Conservation (phyloP, 2,329 filamentous ascomycete genomes). For the Xylaria sp. region DNA sequence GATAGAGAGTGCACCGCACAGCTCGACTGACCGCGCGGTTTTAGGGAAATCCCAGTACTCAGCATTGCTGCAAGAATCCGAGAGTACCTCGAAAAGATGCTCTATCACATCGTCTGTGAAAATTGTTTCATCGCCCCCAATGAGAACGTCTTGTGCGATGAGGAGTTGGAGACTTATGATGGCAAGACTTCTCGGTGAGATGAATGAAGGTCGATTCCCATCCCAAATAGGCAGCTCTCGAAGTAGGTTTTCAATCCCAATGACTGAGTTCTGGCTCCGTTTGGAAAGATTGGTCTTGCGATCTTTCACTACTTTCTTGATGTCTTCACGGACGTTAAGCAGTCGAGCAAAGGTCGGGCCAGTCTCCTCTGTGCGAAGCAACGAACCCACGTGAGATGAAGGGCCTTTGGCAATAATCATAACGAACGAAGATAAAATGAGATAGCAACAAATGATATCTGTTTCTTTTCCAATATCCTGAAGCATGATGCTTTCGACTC, state of each 20-base stretch:
- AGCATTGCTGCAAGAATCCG: slow-evolving; percentile 49
- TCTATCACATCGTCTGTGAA: slow-evolving; percentile 62
- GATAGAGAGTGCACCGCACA: slow-evolving; percentile 60
- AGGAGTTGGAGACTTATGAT: slow-evolving; percentile 72
- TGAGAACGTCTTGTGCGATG: slow-evolving; percentile 61
- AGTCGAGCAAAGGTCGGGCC: slow-evolving; percentile 66
- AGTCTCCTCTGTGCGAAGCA: slow-evolving; percentile 66
- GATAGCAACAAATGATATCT: slow-evolving; percentile 71
- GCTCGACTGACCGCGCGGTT: slow-evolving; percentile 50
- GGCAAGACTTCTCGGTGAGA: slow-evolving; percentile 73
- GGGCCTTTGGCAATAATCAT: slow-evolving; percentile 71
- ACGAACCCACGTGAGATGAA: slow-evolving; percentile 68
- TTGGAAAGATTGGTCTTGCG: slow-evolving; percentile 76
- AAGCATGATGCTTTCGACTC: slow-evolving; percentile 76
- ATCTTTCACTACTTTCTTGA: slow-evolving; percentile 71
- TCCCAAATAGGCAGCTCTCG: slow-evolving; percentile 70
- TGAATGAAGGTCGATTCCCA: slow-evolving; percentile 56
- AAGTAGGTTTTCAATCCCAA: slow-evolving; percentile 65
- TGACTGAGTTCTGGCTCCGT: slow-evolving; percentile 67
- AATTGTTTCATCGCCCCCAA: slow-evolving; percentile 61
- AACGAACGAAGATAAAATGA: slow-evolving; percentile 71
- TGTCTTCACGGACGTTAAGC: slow-evolving; percentile 64
- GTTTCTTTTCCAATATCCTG: slow-evolving; percentile 68
- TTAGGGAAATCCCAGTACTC: slow-evolving; percentile 54
- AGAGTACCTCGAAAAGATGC: slow-evolving; percentile 61